Conservation (phyloP, 2,329 filamentous ascomycete species). For the Aphanocladium album region DNA sequence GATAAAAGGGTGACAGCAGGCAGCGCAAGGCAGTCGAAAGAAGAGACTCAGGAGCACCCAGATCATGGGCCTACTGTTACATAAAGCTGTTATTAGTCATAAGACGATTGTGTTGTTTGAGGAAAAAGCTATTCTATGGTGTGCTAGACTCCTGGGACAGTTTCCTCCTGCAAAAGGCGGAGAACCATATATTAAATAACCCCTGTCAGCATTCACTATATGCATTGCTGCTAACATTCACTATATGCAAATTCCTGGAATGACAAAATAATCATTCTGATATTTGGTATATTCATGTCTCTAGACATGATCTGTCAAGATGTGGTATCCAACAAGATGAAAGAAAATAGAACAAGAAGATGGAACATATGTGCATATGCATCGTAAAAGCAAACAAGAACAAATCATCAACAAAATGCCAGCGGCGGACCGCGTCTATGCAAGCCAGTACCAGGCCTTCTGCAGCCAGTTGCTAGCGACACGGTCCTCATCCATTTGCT, state of each 20-base stretch:
- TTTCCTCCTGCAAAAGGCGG: not conserved
- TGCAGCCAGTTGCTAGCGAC: conserved; percentile 47
- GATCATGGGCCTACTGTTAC: too few species aligned
- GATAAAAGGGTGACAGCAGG: too few species aligned
- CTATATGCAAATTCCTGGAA: not conserved
- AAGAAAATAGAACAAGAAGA: not conserved
- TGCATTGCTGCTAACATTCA: too few species aligned
- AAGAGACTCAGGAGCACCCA: too few species aligned
- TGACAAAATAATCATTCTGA: not conserved
- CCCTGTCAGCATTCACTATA: too few species aligned
- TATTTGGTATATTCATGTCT: not conserved
- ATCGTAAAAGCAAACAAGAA: not conserved
- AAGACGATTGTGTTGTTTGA: too few species aligned
- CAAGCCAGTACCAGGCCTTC: conserved; percentile 53
- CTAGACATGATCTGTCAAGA: not conserved
- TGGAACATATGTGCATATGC: not conserved
- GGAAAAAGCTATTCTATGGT: too few species aligned
- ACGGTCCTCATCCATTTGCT: conserved; percentile 41
- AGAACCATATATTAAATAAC: too few species aligned
- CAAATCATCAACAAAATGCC: too few species aligned
- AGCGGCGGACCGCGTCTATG: conserved; percentile 17
- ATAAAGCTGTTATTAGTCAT: too few species aligned
- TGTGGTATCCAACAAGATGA: conserved; percentile 7
- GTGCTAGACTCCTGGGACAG: too few species aligned
- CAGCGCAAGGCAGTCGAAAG: too few species aligned